Conservation (phyloP, 345 rosid genomes). For the Hevea brasiliensis region DNA sequence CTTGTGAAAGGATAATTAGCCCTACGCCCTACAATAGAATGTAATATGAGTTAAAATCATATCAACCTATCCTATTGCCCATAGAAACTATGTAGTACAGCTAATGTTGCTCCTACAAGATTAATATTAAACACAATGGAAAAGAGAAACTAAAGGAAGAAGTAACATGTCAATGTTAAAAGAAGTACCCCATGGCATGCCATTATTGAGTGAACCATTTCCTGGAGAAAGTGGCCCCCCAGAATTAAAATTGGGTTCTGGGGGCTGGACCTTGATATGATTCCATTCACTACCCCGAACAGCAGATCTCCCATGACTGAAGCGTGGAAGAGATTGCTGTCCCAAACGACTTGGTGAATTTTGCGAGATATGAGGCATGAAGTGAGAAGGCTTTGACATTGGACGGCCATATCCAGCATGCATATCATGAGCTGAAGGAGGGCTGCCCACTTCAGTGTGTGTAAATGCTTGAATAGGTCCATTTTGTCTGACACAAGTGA, state of each 20-base stretch:
- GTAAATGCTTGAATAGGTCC: slow-evolving; percentile 59
- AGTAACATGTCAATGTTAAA: slow-evolving; percentile 18
- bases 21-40: slow-evolving; percentile 68
- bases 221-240: slow-evolving; percentile 80
- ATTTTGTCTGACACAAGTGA: slow-evolving; percentile 50
- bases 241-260: slow-evolving; percentile 54
- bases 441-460: slow-evolving; percentile 66
- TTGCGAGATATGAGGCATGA: slow-evolving; percentile 54
- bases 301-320: slow-evolving; percentile 54
- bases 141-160: background rate
- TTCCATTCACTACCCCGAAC: slow-evolving; percentile 65
- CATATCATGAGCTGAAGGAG: slow-evolving; percentile 61
- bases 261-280: slow-evolving; percentile 65
- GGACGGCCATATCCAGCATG: slow-evolving; percentile 59
- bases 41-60: slow-evolving; percentile 17
- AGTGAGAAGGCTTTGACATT: slow-evolving; percentile 58
- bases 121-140: background rate
- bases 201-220: slow-evolving; percentile 62
- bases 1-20: slow-evolving; percentile 63
- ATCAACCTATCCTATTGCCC: slow-evolving; percentile 13
- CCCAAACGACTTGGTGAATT: slow-evolving; percentile 92
- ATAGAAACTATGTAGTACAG: background rate
- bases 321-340: slow-evolving; percentile 65
- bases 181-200: slow-evolving; percentile 82
- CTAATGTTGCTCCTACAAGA: background rate